A percentile compares a stretch with the other conserved stretches of the same genome.
These are phyloP conservation scores for Heliamphora exappendiculata DNA, from an alignment of 148 eudicot genomes.

Conservation along the genomic window DNA sequence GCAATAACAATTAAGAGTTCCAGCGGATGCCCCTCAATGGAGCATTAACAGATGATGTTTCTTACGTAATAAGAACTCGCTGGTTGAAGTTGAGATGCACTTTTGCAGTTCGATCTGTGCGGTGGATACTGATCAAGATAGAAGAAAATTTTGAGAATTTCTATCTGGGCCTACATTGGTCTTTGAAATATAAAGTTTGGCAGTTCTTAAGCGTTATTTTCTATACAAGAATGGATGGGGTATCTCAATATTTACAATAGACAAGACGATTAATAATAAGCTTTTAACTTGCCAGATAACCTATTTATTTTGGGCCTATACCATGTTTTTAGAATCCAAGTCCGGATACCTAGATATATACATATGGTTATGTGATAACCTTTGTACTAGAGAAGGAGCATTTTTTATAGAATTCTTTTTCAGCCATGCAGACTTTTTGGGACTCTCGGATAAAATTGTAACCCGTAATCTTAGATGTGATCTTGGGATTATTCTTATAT, in stretches of 20 bases:
- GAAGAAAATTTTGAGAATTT: not conserved
- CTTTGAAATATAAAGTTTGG: not conserved
- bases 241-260: not conserved
- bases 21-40: not conserved
- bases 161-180: not conserved
- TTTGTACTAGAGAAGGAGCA: not conserved
- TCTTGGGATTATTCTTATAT: not conserved
- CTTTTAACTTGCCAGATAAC: not conserved
- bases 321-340: not conserved
- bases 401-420: not conserved
- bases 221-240: not conserved
- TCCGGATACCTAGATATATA: not conserved
- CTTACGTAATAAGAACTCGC: not conserved
- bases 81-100: not conserved
- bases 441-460: not conserved
- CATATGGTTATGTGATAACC: not conserved
- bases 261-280: not conserved
- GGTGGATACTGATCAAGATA: not conserved
- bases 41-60: not conserved
- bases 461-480: not conserved
- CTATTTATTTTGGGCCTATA: not conserved
- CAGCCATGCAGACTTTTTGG: not conserved
- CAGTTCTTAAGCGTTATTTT: not conserved
- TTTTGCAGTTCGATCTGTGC: not conserved
- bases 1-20: not conserved